A percentile compares a stretch with the other conserved stretches of the same genome.
These are phyloP conservation scores for Citrus maxima DNA, from an alignment of 345 rosid genomes.

Conservation along the genomic window DNA sequence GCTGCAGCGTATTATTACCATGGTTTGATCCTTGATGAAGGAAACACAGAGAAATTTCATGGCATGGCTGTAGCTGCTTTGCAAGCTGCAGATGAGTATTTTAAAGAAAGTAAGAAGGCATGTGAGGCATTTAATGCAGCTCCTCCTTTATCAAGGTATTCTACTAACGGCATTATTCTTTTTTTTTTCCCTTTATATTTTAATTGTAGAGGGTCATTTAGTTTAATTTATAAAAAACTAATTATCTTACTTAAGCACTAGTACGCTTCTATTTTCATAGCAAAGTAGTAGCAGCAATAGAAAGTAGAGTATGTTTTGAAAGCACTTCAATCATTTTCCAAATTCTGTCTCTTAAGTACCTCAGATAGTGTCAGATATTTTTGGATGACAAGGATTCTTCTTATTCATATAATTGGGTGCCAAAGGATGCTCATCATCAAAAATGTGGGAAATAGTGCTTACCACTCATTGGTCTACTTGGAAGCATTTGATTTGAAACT, in stretches of 20 bases:
- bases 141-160: conserved; percentile 82
- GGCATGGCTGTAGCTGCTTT: conserved; percentile 97
- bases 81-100: conserved; percentile 91
- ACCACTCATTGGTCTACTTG: neutral
- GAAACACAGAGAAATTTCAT: conserved; percentile 93
- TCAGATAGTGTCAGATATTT: neutral
- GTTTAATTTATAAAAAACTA: neutral
- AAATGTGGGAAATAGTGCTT: neutral
- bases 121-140: conserved; percentile 70
- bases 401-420: neutral
- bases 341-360: neutral
- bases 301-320: neutral
- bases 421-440: neutral
- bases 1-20: conserved; percentile 99
- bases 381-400: neutral
- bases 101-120: conserved; percentile 80
- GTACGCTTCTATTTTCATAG: neutral
- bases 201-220: neutral
- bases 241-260: neutral
- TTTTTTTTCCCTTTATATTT: neutral
- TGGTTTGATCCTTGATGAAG: conserved; percentile 95
- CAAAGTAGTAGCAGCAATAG: neutral
- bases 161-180: neutral
- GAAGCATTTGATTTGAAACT: neutral
- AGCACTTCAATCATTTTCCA: neutral